Evolutionary conservation across 768 basidiomycete genomes (phyloP), one percentile per base, ranked within the genome.

Genomic region (Crassisporium funariophilum): DNA sequence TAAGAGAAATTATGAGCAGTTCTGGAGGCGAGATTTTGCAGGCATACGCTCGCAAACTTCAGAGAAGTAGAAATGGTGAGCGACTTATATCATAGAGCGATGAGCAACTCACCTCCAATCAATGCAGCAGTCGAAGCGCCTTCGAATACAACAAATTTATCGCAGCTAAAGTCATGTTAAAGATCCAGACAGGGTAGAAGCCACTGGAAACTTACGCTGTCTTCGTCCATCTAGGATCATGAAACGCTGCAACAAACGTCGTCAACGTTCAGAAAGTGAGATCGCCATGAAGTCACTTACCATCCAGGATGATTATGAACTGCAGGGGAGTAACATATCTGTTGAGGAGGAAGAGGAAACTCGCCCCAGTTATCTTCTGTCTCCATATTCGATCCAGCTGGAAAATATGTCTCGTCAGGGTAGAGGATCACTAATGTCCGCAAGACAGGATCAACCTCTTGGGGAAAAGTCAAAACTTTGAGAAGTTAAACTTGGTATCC

Each of bases 381-480:
- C 56, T 58, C 66, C 66, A 67, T 6, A 67, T 58, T 5, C 63
- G 50, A 12, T 63, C 60, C 31, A 64, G 59, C 64, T 64, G 34
- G 8, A 29, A 33, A 4, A 23, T 36, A 29, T 29, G n/a, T 20
- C 10, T n/a, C n/a, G 8, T 15, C 35, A 33, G 25, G 23, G 15
- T 37, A 13, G 10, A 4, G 10, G 29, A 23, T 16, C 12, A n/a
- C 15, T 10, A 5, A n/a, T 29, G 27, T 7, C 13, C 13, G 27
- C 21, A 23, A 39, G 15, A 16, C 1, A 1, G 7, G 19, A 21
- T 41, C n/a, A 20, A 55, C 57, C 46, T 58, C 57, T 4, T 58
- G 43, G 9, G 40, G 27, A 27, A 56, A 50, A 11, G 53, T 54
- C 34, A 46, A 33, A 20, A 47, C 44, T 39, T 36, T 9, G 25